Evolutionary conservation across 2,329 filamentous ascomycete genomes (phyloP), one percentile per base, ranked within the genome.

Genomic region (Neofusicoccum parvum): DNA sequence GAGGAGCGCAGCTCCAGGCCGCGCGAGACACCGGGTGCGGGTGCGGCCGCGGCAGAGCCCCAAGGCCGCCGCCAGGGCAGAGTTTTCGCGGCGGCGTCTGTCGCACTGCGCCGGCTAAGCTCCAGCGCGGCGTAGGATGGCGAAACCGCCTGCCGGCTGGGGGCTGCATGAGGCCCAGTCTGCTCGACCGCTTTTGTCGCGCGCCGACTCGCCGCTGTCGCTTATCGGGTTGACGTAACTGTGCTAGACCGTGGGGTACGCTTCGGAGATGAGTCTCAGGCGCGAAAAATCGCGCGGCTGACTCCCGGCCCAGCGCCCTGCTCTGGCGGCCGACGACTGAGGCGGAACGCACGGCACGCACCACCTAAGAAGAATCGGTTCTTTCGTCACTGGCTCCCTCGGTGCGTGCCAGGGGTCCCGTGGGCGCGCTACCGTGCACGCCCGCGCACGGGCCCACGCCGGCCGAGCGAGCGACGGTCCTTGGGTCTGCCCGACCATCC

Each of bases 211-310:
- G 34, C 59, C 37, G 62, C 41, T 41, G 41, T 65, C 50, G 62
- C 43, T 58, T 48, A 64, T 54, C 39, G 62, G 62, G 50, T 62
- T 62, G 59, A 62, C 59, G 59, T 62, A 62, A 62, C 59, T 60
- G 23, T 43, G 43, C 48, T 39, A 60, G 56, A 60, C 56, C 56
- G 56, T 60, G 56, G 56, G 56, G 56, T 60, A 48, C 32, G 56
- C 49, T 54, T 53, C 62, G 49, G 41, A 54, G 39, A 64, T 63
- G 49, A 53, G 50, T 53, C 62, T 53, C 49, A 53, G 45, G 62
- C 43, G 27, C 43, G 36, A 65, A 65, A 65, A 65, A 65, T 65
- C 63, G 53, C 63, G 63, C 63, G 63, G 63, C 63, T 58, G 51
- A 58, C 62, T 48, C 51, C 50, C 60, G 60, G 48, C 41, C 50